Base-by-base conservation (phyloP, 2,329 filamentous ascomycete species). In the Fusarium sulawesiense region DNA sequence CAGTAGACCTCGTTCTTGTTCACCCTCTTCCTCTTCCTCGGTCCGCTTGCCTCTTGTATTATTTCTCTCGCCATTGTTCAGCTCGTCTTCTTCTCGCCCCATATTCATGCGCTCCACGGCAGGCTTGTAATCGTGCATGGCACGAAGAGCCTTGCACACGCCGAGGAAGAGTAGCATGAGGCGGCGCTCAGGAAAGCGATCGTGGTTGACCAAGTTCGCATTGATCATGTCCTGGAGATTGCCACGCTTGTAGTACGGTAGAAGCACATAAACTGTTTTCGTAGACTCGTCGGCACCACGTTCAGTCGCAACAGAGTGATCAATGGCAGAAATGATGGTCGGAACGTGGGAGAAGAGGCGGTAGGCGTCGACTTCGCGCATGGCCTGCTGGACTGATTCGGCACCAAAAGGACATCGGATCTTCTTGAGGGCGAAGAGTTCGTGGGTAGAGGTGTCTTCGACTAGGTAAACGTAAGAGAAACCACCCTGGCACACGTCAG, bases 401-500 rank as follows among this genome's bases (percentile, higher is more conserved):
- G 96, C 92, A 72, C 96, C 96, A 77, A 99, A 98, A 7, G 96
- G 95, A 85, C 96, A 99, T 78, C 95, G 91, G 80, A 99, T 99
- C 87, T 99, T 99, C 83, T 99, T 99, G 67, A 98, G 90, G 20
- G 96, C 96, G 80, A 97, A 95, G 48, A 97, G 88, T 75, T 95
- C 90, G 64, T 93, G 92, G 55, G 89, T 92, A 57, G 89, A 85
- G 49, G 92, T 95, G 80, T 98, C 94, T 85, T 98, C 93, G 64
- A 99, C 96, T 64, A 99, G 92, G 83, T 99, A 99, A 75, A 99
- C 96, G 82, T 98, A 99, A 71, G 94, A 97, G 85, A 99, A 99
- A 77, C 96, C 96, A 78, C 96, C 96, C 92, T 95, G 30, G 42
- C 27, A 11, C 21, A 45, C 29, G 61, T 68, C 54, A 64, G 66